Evolutionary conservation across 306 rosid genomes (phyloP), one percentile per base, ranked within the genome.

Genomic region (Begonia loranthoides): DNA sequence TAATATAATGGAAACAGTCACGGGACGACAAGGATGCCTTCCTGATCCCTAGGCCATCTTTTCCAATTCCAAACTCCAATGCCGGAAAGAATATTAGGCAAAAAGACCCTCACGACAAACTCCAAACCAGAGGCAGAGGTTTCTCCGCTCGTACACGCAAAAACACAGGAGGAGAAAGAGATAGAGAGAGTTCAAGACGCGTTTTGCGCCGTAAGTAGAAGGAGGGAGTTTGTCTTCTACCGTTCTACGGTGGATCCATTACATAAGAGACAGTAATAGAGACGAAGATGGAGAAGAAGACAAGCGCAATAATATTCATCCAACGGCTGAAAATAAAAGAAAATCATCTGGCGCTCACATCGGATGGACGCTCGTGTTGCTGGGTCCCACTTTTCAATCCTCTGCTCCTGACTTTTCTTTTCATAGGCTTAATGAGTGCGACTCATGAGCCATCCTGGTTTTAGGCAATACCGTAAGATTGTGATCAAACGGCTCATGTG

Each of bases 31-130:
- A 22, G 40, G 24, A 51, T 53, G 15, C 48, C 50, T 56, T 52
- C 59, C 61, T 55, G 66, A 72, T 68, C 71, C 69, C 65, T 66
- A 73, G 38, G 67, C 45, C 46, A 58, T 28, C 46, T 12, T 39
- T 45, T 24, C 24, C 16, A 4, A 69, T 52, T 41, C 15, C 66
- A 64, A 62, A 66, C 66, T 62, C 68, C 72, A 56, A 75, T 52
- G 61, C 60, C 21, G 15, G 58, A 59, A 57, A 68, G 82, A 78
- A 64, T 69, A 63, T 54, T 49, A 45, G 24, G 3, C 17, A 19
- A 41, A 34, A 66, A 51, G 59, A 68, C 41, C 51, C 61, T 38
- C n/a, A 24, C 51, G 11, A 54, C 51, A 33, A 49, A 53, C 53
- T 57, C 41, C 57, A 71, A 70, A 51, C 41, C 36, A 19, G 22